phyloP scores from a whole-genome alignment of 768 basidiomycete genomes.

The Tricholoma terreum region DNA sequence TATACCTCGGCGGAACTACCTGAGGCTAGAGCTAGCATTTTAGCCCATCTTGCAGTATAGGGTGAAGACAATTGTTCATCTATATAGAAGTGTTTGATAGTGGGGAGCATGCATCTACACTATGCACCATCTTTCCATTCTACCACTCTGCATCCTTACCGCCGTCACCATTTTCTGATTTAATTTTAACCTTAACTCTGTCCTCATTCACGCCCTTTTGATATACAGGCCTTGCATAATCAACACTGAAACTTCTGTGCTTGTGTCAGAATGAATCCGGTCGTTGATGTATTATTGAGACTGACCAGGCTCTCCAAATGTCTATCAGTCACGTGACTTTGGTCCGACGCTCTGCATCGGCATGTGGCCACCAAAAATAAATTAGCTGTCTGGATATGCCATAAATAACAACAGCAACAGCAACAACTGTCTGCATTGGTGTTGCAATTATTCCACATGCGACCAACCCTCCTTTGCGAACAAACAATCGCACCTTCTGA shows the following conservation, averaged over 20 bases:
- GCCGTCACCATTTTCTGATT: background rate
- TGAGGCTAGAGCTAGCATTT: no score
- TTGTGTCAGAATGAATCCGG: background rate
- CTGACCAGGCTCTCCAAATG: background rate
- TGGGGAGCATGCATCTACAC: no score
- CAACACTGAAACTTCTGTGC: background rate
- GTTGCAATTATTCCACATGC: background rate
- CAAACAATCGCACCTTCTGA: background rate
- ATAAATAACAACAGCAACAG: background rate
- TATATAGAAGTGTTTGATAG: no score
- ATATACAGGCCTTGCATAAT: background rate
- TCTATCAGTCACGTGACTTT: background rate
- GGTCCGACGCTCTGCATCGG: no score
- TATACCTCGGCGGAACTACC: no score
- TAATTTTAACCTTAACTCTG: background rate
- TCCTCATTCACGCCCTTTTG: no score
- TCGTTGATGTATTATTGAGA: background rate
- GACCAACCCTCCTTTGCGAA: background rate
- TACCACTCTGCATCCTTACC: no score
- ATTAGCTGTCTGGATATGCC: background rate
- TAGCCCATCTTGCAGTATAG: no score
- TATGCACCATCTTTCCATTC: background rate
- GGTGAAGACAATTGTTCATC: no score
- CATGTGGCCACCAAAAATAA: background rate
- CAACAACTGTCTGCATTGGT: background rate